phyloP scores from a whole-genome alignment of 257 asterid species.

The Solanum acaule region DNA sequence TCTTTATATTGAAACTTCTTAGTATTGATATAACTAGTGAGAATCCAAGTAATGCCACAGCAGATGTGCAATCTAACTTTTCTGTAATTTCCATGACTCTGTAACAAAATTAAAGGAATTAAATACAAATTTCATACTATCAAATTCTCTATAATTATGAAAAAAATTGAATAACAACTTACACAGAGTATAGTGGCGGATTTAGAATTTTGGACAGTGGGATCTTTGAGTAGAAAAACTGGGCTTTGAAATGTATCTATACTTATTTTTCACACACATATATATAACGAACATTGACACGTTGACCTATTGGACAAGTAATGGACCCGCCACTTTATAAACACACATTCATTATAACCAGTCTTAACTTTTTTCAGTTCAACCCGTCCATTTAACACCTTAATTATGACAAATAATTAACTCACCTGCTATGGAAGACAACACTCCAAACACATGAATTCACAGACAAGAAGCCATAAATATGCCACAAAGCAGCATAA shows the following conservation, averaged over 20 bases:
- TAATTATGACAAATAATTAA: neutral
- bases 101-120: constrained; percentile 6
- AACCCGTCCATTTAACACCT: neutral
- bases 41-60: constrained; percentile 66
- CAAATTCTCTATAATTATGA: neutral
- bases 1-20: constrained; percentile 45
- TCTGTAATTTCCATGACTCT: constrained; percentile 70
- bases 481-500: constrained; percentile 71
- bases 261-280: neutral
- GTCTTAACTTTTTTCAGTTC: neutral
- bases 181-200: neutral
- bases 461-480: constrained; percentile 61
- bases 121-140: neutral
- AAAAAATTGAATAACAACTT: neutral
- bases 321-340: neutral
- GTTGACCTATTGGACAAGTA: neutral
- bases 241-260: neutral
- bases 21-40: constrained; percentile 57
- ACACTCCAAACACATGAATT: constrained; percentile 83
- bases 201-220: neutral
- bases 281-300: neutral
- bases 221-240: neutral
- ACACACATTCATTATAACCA: neutral
- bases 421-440: constrained; percentile 71
- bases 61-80: constrained; percentile 68